These are phyloP conservation scores for Aquilaria agallochum DNA, from an alignment of 441 rosid genomes.

Conservation along the genomic window DNA sequence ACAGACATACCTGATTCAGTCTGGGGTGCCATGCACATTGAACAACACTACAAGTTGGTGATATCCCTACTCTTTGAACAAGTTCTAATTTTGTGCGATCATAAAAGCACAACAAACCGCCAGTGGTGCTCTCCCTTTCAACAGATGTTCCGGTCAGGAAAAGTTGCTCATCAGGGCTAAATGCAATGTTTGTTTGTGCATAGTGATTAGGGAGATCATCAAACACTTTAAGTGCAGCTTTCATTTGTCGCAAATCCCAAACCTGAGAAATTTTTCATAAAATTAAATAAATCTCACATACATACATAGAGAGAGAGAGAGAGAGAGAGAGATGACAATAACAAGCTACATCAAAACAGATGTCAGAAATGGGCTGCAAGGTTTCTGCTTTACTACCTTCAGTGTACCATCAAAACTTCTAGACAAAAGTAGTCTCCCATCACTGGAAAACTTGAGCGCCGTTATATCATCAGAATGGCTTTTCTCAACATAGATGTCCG, in stretches of 20 bases:
- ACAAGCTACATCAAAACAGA: neutral
- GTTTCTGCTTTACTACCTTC: conserved; percentile 47
- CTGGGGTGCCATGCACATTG: conserved; percentile 94
- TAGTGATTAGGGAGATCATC: conserved; percentile 89
- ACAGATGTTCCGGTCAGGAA: conserved; percentile 92
- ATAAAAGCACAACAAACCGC: conserved; percentile 86
- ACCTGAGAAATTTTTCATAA: conserved; percentile 40
- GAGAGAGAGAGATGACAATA: neutral
- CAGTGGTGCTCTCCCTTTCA: conserved; percentile 78
- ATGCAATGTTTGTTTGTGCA: conserved; percentile 87
- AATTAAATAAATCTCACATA: conserved; percentile 1
- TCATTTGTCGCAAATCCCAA: conserved; percentile 93
- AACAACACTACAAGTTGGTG: conserved; percentile 85
- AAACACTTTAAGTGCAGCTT: conserved; percentile 63
- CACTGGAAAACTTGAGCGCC: conserved; percentile 88
- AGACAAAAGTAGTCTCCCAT: conserved; percentile 67
- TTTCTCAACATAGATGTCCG: conserved; percentile 71
- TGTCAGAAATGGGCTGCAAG: neutral
- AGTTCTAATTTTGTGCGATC: conserved; percentile 86
- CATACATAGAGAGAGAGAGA: neutral
- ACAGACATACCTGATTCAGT: conserved; percentile 75
- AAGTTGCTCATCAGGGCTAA: conserved; percentile 90
- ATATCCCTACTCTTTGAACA: conserved; percentile 82
- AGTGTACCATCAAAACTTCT: conserved; percentile 91
- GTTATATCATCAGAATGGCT: conserved; percentile 95